These are phyloP conservation scores for Magnolia changhungtana DNA, from an alignment of 164 flowering plant species.

Conservation along the genomic window DNA sequence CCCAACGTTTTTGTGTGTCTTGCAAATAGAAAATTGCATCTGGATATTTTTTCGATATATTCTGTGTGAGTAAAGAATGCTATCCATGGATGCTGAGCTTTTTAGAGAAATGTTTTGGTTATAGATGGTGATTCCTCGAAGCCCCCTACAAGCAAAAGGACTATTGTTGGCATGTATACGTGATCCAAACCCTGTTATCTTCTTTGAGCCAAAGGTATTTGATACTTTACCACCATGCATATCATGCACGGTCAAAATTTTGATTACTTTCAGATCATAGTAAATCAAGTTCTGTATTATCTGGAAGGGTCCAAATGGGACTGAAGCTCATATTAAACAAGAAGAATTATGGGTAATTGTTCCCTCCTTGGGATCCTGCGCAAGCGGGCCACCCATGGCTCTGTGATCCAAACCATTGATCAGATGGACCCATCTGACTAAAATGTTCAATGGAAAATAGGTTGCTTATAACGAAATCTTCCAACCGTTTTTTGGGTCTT, in stretches of 20 bases:
- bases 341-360: background rate
- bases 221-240: too few relatives aligned
- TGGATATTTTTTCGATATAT: too few relatives aligned
- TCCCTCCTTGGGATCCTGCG: background rate
- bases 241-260: background rate
- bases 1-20: too few relatives aligned
- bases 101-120: background rate
- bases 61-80: background rate
- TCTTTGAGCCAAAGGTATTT: conserved; percentile 93
- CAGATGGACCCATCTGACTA: too few relatives aligned
- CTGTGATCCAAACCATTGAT: too few relatives aligned
- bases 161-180: conserved; percentile 77
- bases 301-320: background rate
- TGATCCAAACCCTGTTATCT: conserved; percentile 86
- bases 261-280: background rate
- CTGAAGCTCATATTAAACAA: background rate
- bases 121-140: conserved; percentile 92
- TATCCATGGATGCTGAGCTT: background rate
- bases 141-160: conserved; percentile 97
- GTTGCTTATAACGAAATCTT: too few relatives aligned
- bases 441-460: too few relatives aligned
- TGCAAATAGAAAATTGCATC: background rate
- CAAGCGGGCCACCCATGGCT: too few relatives aligned
- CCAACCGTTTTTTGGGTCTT: too few relatives aligned
- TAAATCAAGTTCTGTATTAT: background rate